These are phyloP conservation scores for Hypoxylon sp. DNA, from an alignment of 2,329 filamentous ascomycete genomes.

Conservation along the genomic window DNA sequence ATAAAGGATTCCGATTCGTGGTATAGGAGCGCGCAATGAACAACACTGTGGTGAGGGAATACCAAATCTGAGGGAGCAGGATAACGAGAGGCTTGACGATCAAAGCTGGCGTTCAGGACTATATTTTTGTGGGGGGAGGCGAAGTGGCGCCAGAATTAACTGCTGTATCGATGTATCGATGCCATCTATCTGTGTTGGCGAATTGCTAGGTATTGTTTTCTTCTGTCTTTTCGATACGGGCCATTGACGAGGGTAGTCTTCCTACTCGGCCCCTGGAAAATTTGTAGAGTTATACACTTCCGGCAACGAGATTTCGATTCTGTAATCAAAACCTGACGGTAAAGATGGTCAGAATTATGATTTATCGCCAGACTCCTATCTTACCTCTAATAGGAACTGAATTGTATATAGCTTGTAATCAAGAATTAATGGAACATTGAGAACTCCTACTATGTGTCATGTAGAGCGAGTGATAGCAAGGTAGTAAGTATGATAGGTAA, in stretches of 20 bases:
- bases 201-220: slow-evolving; percentile 20
- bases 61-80: slow-evolving; percentile 41
- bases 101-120: slow-evolving; percentile 44
- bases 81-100: slow-evolving; percentile 42
- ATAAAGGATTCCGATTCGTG: slow-evolving; percentile 15
- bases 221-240: slow-evolving; percentile 24
- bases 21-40: slow-evolving; percentile 21
- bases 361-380: slow-evolving; percentile 5
- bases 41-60: slow-evolving; percentile 22
- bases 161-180: slow-evolving; percentile 33
- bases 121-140: slow-evolving; percentile 29
- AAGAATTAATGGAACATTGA: background rate
- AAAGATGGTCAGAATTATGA: slow-evolving; percentile 14
- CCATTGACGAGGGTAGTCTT: slow-evolving; percentile 21
- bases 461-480: no score
- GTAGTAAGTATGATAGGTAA: no score
- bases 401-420: slow-evolving; percentile 21
- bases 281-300: slow-evolving; percentile 32
- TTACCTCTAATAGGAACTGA: slow-evolving; percentile 13
- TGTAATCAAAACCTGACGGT: slow-evolving; percentile 12
- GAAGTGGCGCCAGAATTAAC: slow-evolving; percentile 29
- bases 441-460: background rate
- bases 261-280: slow-evolving; percentile 9
- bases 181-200: slow-evolving; percentile 38
- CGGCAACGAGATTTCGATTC: slow-evolving; percentile 27